Evolutionary conservation across 2,329 filamentous ascomycete species (phyloP).

Genomic region (Aspergillus luchuensis): DNA sequence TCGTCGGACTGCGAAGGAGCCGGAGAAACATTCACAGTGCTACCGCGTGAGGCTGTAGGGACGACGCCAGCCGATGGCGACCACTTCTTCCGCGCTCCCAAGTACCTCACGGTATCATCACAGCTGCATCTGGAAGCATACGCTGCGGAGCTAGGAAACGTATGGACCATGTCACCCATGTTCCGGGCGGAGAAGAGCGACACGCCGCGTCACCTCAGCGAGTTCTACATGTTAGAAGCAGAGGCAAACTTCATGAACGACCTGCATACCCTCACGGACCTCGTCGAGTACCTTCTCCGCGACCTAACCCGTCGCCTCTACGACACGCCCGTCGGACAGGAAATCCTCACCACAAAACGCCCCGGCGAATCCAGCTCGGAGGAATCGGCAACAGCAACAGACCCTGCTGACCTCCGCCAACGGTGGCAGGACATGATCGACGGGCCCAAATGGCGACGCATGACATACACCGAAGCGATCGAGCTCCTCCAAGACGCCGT

Average conservation of each 20-base stretch:
- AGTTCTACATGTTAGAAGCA: constrained; percentile 98
- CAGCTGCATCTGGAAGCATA: constrained; percentile 94
- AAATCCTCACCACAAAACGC: constrained; percentile 55
- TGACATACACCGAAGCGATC: constrained; percentile 82
- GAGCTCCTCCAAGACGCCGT: constrained; percentile 64
- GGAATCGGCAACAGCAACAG: constrained; percentile 14
- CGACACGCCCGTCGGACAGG: constrained; percentile 54
- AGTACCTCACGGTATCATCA: constrained; percentile 92
- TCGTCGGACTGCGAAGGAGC: constrained; percentile 97
- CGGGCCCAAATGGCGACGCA: constrained; percentile 67
- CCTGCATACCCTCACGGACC: constrained; percentile 70
- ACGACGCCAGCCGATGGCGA: constrained; percentile 41
- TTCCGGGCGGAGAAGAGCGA: constrained; percentile 94
- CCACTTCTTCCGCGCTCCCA: constrained; percentile 79
- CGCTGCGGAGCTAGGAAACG: constrained; percentile 81
- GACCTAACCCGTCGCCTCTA: constrained; percentile 55
- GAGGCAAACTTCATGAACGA: constrained; percentile 78
- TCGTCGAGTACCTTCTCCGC: constrained; percentile 78
- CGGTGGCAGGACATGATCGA: constrained; percentile 72
- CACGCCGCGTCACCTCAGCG: constrained; percentile 88
- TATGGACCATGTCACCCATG: constrained; percentile 91
- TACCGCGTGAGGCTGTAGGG: constrained; percentile 44
- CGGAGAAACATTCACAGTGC: constrained; percentile 84
- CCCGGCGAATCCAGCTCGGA: constrained; percentile 47
- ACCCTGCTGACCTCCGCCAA: constrained; percentile 55